These are phyloP conservation scores for Iris macrosiphon DNA, from an alignment of 106 monocot genomes.

Conservation along the genomic window DNA sequence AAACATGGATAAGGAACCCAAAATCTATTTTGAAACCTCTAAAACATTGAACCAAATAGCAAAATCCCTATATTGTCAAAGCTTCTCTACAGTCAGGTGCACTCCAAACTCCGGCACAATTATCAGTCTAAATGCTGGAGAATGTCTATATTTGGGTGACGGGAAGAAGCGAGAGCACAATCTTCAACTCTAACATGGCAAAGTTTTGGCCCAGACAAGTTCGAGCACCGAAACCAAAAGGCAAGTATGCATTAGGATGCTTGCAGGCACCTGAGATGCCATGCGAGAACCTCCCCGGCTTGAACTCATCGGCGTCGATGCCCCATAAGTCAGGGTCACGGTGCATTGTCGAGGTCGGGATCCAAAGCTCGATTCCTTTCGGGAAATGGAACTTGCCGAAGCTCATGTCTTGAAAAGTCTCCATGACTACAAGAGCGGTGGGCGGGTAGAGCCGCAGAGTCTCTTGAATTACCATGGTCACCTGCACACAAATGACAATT, in stretches of 20 bases:
- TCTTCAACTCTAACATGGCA: constrained; percentile 63
- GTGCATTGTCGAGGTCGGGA: constrained; percentile 41
- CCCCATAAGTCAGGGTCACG: constrained; percentile 57
- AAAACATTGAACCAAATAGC: no score
- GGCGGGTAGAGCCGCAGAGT: constrained; percentile 67
- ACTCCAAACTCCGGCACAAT: constrained; percentile 60
- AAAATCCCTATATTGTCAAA: no score
- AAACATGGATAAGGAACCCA: no score
- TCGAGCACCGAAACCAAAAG: constrained; percentile 53
- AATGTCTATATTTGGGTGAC: constrained; percentile 47
- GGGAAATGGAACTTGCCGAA: constrained; percentile 50
- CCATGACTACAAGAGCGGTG: constrained; percentile 34
- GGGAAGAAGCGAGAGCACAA: constrained; percentile 40
- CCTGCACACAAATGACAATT: constrained; percentile 42
- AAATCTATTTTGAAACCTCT: no score
- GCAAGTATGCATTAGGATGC: constrained; percentile 45
- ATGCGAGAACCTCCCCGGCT: constrained; percentile 42
- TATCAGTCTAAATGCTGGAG: constrained; percentile 40
- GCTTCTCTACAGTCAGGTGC: constrained; percentile 27
- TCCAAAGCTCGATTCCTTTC: constrained; percentile 35
- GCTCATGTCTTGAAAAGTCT: constrained; percentile 54
- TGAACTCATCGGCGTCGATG: constrained; percentile 51
- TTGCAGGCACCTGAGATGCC: constrained; percentile 54
- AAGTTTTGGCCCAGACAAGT: constrained; percentile 68
- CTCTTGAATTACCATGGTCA: constrained; percentile 81